These are phyloP conservation scores for Ophiostoma sp. DNA, from an alignment of 2,329 filamentous ascomycete species.

Conservation along the genomic window DNA sequence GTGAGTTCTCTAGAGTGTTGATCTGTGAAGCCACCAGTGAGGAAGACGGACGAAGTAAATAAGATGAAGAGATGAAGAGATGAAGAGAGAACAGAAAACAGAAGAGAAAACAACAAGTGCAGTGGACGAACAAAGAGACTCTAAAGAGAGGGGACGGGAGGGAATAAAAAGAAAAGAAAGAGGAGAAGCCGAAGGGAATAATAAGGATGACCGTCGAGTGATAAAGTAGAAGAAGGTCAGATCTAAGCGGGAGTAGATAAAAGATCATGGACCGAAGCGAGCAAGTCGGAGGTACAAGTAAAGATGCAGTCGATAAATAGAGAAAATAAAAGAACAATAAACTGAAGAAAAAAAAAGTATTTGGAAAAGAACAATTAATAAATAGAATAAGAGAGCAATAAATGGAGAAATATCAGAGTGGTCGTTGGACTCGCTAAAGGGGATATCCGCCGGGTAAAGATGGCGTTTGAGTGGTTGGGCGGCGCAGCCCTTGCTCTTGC, in stretches of 20 bases:
- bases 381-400: constrained; percentile 13
- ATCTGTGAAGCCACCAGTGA: not conserved
- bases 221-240: constrained; percentile 9
- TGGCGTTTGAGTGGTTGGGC: constrained; percentile 18
- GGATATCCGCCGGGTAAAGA: constrained; percentile 26
- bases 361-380: constrained; percentile 10
- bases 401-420: constrained; percentile 18
- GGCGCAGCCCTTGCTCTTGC: constrained; percentile 18
- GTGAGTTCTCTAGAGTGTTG: not conserved
- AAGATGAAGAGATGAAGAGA: not conserved
- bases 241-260: not conserved
- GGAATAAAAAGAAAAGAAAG: constrained; percentile 10
- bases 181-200: constrained; percentile 12
- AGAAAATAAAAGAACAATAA: constrained; percentile 6
- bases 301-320: not conserved
- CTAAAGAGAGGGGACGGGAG: not conserved
- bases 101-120: not conserved
- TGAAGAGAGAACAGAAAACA: not conserved
- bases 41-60: not conserved
- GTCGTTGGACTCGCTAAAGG: constrained; percentile 24
- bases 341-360: not conserved
- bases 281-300: not conserved
- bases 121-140: constrained; percentile 3
- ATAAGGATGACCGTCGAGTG: constrained; percentile 6
- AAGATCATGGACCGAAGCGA: constrained; percentile 1